Percentiles rank a stretch among this genome's conserved stretches.
These are phyloP conservation scores for Fusarium beomiforme DNA, from an alignment of 2,329 filamentous ascomycete genomes.

Conservation along the genomic window DNA sequence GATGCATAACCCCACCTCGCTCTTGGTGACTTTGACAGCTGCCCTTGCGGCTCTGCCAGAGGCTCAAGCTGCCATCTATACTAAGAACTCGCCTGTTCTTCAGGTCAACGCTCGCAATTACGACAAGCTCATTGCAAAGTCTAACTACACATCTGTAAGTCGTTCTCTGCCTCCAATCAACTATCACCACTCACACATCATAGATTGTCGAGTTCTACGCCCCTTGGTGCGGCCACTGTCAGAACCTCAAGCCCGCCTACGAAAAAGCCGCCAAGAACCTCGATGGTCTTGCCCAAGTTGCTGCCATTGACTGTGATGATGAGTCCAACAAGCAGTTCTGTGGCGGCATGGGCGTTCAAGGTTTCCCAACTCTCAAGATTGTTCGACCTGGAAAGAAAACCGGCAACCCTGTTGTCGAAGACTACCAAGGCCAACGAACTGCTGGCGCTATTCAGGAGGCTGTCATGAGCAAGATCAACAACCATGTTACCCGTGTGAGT, in stretches of 20 bases:
- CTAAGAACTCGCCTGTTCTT: conserved; percentile 86
- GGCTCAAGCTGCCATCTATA: conserved; percentile 79
- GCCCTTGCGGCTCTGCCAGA: conserved; percentile 73
- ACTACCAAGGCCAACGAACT: conserved; percentile 85
- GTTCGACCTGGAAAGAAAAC: conserved; percentile 84
- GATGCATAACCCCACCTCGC: conserved; percentile 65
- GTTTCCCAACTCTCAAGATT: conserved; percentile 96
- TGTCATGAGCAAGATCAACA: conserved; percentile 87
- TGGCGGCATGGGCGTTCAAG: conserved; percentile 84
- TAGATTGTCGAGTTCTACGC: conserved; percentile 88
- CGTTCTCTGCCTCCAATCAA: neutral
- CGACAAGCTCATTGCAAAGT: conserved; percentile 83
- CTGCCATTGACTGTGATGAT: conserved; percentile 94
- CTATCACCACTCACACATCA: neutral
- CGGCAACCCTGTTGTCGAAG: conserved; percentile 83
- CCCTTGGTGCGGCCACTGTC: conserved; percentile 97
- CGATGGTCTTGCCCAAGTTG: conserved; percentile 92
- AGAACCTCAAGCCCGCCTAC: conserved; percentile 94
- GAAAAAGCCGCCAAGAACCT: conserved; percentile 93
- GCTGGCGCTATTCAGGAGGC: conserved; percentile 90
- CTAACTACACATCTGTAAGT: conserved; percentile 89
- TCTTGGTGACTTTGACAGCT: conserved; percentile 59
- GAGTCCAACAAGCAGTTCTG: conserved; percentile 92
- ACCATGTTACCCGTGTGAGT: conserved; percentile 83
- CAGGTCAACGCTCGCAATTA: conserved; percentile 84